Percentiles rank a stretch among this genome's conserved stretches.
Evolutionary conservation across 148 eudicot genomes (phyloP).

Genomic region (Cornus controversa): DNA sequence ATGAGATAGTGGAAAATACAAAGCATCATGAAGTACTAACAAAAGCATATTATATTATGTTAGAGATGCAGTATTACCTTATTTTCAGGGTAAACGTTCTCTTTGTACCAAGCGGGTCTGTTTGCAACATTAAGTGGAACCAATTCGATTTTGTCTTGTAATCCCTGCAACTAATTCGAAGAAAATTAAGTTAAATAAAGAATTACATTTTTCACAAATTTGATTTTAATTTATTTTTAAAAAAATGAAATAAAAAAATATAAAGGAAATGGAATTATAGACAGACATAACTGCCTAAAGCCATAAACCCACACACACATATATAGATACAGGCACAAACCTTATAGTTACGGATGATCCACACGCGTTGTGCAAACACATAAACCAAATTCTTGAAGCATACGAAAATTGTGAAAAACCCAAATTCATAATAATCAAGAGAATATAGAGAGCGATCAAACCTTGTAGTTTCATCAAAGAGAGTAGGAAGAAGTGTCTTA

Average conservation of each 20-base stretch:
- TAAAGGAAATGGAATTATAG: no score
- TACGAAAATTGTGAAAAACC: no score
- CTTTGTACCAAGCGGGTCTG: conserved; percentile 84
- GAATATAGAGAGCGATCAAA: not conserved
- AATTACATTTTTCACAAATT: no score
- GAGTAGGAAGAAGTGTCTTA: no score
- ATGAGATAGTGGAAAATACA: no score
- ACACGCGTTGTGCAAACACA: conserved; percentile 54
- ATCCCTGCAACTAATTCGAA: conserved; percentile 42
- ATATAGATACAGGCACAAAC: conserved; percentile 15
- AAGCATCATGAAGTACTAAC: not conserved
- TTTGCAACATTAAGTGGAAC: conserved; percentile 58
- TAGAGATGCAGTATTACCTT: conserved; percentile 63
- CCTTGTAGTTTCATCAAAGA: conserved; percentile 78
- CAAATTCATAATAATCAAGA: not conserved
- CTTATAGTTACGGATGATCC: conserved; percentile 73
- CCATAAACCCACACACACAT: no score
- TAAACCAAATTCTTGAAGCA: not conserved
- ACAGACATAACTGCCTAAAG: no score
- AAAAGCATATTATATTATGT: not conserved
- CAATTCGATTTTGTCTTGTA: conserved; percentile 71
- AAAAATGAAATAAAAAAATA: no score
- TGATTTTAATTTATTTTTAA: no score
- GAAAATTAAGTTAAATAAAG: no score
- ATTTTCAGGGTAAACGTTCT: conserved; percentile 71